Percentiles rank a stretch among this genome's conserved stretches.
phyloP scores from a whole-genome alignment of 768 basidiomycete genomes.

The Rubroboletus satanas region DNA sequence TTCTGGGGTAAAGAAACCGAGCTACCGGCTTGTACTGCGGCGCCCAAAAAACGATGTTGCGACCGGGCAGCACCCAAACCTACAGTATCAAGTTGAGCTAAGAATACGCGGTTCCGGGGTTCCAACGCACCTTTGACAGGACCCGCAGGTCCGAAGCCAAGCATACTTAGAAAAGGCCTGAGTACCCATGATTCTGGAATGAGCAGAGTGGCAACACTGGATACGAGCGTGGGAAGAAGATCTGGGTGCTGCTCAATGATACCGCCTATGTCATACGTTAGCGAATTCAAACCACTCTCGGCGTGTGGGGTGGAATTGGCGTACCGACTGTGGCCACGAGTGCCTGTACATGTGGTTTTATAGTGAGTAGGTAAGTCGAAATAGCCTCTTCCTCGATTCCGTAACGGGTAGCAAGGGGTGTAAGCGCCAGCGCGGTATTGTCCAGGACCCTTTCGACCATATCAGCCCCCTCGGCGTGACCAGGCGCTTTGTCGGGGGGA shows the following conservation, averaged over 20 bases:
- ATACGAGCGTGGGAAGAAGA: conserved; percentile 1
- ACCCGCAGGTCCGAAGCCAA: conserved; percentile 3
- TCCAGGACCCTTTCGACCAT: conserved; percentile 7
- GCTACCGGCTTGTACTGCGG: not conserved
- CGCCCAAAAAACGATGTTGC: conserved; percentile 8
- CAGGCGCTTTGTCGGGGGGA: too few relatives aligned
- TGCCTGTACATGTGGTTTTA: conserved; percentile 5
- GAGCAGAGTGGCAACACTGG: conserved; percentile 1
- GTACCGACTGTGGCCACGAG: conserved; percentile 12
- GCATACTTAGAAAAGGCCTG: conserved; percentile 1
- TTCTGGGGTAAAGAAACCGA: conserved; percentile 14
- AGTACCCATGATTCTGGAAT: conserved; percentile 16
- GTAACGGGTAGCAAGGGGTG: not conserved
- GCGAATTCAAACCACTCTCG: too few relatives aligned
- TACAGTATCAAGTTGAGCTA: not conserved
- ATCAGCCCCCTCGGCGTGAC: not conserved
- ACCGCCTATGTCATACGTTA: not conserved
- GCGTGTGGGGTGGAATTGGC: too few relatives aligned
- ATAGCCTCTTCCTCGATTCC: conserved; percentile 7
- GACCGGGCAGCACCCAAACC: conserved; percentile 13
- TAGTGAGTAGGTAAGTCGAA: not conserved
- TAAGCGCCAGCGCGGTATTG: not conserved
- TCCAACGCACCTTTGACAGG: conserved; percentile 12
- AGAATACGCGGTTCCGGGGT: rapidly evolving
- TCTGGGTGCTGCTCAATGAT: conserved; percentile 13